Evolutionary conservation across 495 filamentous ascomycete genomes (phyloP), one percentile per base, ranked within the genome.

Genomic region (Neurospora sp.): DNA sequence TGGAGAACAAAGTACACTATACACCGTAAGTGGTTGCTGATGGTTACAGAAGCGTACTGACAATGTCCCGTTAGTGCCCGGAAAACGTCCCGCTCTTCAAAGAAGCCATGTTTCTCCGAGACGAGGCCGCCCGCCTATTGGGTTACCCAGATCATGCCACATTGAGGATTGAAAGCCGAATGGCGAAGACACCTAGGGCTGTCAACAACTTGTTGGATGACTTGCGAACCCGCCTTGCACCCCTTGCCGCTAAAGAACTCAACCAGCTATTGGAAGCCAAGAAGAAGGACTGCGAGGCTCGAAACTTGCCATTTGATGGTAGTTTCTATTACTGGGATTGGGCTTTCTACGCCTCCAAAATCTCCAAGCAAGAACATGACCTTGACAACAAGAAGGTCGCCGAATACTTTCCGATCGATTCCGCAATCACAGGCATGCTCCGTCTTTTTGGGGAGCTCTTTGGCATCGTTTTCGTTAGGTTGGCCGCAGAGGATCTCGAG

Each of bases 401-500:
- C 31, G 94, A 99, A 81, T 98, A 96, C 82, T 99, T 98, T 86
- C 95, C 96, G 4, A 83, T 98, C 31, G 87, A 90, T 76, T 90
- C 89, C 4, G 96, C 93, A 3, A 92, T 99, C 70, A 84, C 87
- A 39, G 93, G 92, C 72, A 99, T 98, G 96, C 88, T 99, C 71
- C 85, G 90, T 78, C 97, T 98, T 77, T 98, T 99, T 76, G 95
- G 98, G 82, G 86, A 93, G 79, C 86, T 99, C 0, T 97, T 99
- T 76, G 96, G 96, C 31, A 84, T 99, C 11, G 91, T 90, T 18
- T 98, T 99, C 77, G 91, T 98, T 37, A 90, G 97, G 84, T 85
- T 98, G 69, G 83, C 81, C 20, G 77, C 82, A 8, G 83, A 85
- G 69, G 86, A 87, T 66, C 83, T 86, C 23, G 79, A 83, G 70